Evolutionary conservation across 2,329 filamentous ascomycete genomes (phyloP), one percentile per base, ranked within the genome.

Genomic region (Lecanosticta acicola): DNA sequence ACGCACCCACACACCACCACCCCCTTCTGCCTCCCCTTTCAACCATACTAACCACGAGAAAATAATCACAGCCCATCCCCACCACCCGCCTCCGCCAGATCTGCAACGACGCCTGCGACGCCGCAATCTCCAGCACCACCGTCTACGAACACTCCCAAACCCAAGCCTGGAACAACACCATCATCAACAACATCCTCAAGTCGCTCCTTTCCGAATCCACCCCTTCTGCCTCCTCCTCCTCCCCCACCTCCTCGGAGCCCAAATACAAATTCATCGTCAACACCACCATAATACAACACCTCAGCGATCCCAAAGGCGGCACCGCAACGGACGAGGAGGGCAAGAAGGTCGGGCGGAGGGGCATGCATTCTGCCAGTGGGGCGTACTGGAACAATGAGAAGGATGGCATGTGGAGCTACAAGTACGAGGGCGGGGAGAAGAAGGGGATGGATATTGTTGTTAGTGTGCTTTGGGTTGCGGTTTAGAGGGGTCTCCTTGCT

Each of bases 241-340:
- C n/a, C n/a, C n/a, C n/a, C n/a, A n/a, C n/a, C n/a, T n/a, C n/a
- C n/a, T n/a, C n/a, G n/a, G n/a, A n/a, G n/a, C 84, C 86, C 3
- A 56, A 60, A 42, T 95, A 83, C 80, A 97, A 97, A 71, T 97
- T 91, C 72, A 87, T 89, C 59, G 89, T 94, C 72, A 97, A 95
- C 77, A 94, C 87, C 75, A 97, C 91, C 56, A 96, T 97, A 65
- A 94, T 97, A 59, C 91, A 98, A 74, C 91, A 97, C 73, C 76
- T 91, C 26, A 80, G 84, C 16, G 79, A 84, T 44, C 83, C 80
- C 10, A 78, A 80, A 21, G 72, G 79, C 45, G 71, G 81, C 41
- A 83, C 80, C 80, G 41, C 38, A 17, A 43, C 41, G 17, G 45
- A 45, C 32, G 79, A 78, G 55, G 83, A 82, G 71, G 76, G 78